These are phyloP conservation scores for Aspergillus ustus DNA, from an alignment of 2,329 filamentous ascomycete genomes.

Conservation along the genomic window DNA sequence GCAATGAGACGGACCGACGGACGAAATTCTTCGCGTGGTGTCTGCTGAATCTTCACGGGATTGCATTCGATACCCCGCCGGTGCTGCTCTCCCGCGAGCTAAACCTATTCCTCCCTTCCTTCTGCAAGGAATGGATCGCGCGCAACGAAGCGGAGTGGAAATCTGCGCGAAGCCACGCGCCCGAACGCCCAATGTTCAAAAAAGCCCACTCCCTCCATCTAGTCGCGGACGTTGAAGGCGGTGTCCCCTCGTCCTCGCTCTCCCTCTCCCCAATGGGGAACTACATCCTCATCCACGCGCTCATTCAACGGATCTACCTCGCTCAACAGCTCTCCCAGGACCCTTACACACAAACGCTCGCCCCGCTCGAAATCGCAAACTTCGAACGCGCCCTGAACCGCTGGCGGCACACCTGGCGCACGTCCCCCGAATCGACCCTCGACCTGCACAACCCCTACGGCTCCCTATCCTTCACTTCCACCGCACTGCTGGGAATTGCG, in stretches of 20 bases:
- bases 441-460: conserved; percentile 51
- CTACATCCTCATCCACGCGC: conserved; percentile 69
- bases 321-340: neutral
- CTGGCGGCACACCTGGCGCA: conserved; percentile 48
- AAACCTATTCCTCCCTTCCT: conserved; percentile 12
- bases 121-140: conserved; percentile 14
- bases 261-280: conserved; percentile 58
- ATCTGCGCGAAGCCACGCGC: no score
- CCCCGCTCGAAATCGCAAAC: neutral
- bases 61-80: conserved; percentile 5
- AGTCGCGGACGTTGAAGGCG: neutral
- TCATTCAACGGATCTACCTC: conserved; percentile 59
- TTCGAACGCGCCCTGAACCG: conserved; percentile 45
- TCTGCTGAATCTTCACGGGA: conserved; percentile 11
- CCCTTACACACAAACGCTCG: no score
- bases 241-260: neutral
- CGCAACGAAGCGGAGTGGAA: neutral
- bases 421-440: conserved; percentile 45
- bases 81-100: conserved; percentile 7
- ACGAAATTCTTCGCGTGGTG: conserved; percentile 16
- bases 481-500: conserved; percentile 63
- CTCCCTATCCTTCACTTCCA: conserved; percentile 67
- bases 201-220: neutral
- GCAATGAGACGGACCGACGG: conserved; percentile 9
- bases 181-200: no score